phyloP scores from a whole-genome alignment of 148 eudicot species.

The Rhododendron williamsianum region DNA sequence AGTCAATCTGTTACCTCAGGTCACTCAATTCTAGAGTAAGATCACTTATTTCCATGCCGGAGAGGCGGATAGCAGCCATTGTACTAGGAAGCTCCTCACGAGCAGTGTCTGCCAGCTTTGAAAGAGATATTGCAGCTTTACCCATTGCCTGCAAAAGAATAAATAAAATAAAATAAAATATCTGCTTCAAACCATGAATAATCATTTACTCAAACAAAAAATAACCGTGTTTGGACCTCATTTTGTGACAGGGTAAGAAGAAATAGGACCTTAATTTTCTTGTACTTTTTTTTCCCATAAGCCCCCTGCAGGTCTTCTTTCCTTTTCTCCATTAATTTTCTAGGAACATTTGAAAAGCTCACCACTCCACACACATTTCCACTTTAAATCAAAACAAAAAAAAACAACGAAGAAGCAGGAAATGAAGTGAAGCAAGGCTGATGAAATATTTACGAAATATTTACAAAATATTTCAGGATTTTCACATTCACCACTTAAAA shows the following conservation, averaged over 20 bases:
- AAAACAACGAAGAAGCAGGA: neutral
- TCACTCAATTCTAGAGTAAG: slow-evolving; percentile 85
- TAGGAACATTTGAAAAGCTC: neutral
- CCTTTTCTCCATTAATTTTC: neutral
- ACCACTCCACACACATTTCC: neutral
- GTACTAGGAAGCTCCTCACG: slow-evolving; percentile 88
- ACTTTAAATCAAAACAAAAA: neutral
- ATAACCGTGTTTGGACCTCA: neutral
- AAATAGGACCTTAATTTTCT: neutral
- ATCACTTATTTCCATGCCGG: slow-evolving; percentile 95
- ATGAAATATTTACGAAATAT: neutral
- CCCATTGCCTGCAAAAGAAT: slow-evolving; percentile 61
- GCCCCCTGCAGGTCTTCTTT: neutral
- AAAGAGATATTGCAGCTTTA: slow-evolving; percentile 67
- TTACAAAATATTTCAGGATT: neutral
- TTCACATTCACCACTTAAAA: neutral
- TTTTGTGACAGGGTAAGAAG: neutral
- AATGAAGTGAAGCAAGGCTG: neutral
- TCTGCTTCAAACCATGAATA: neutral
- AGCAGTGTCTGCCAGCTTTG: slow-evolving; percentile 82
- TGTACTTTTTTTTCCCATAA: neutral
- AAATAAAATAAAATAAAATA: neutral
- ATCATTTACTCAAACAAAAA: neutral
- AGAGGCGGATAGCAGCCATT: slow-evolving; percentile 84
- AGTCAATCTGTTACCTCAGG: slow-evolving; percentile 46